Evolutionary conservation across 306 rosid genomes (phyloP).

Genomic region (Quercus aquifolioides): DNA sequence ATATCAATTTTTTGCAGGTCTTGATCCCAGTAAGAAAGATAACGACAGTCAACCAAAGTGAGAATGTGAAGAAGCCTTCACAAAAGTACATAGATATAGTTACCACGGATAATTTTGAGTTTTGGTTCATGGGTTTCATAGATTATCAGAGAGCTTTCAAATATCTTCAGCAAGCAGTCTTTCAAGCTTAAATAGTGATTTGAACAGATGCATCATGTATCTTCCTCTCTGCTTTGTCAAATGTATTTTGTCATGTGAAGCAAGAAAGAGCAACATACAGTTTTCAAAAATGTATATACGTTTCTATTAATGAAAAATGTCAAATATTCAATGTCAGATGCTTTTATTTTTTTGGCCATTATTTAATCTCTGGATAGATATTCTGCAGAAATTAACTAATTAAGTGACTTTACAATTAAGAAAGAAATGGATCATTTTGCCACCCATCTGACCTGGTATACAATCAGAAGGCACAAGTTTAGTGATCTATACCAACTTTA

Average conservation of each 20-base stretch:
- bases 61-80: conserved; percentile 41
- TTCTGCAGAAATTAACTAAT: too few relatives aligned
- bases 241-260: not conserved
- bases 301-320: not conserved
- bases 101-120: conserved; percentile 51
- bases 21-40: conserved; percentile 44
- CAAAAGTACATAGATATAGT: conserved; percentile 55
- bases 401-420: not conserved
- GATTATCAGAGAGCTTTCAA: conserved; percentile 42
- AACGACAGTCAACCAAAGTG: conserved; percentile 39
- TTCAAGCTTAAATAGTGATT: conserved; percentile 15
- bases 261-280: not conserved
- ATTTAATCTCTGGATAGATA: too few relatives aligned
- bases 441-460: not conserved
- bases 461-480: not conserved
- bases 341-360: not conserved
- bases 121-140: conserved; percentile 71
- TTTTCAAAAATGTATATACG: not conserved
- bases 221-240: not conserved
- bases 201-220: too few relatives aligned
- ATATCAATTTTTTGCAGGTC: conserved; percentile 31
- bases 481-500: too few relatives aligned
- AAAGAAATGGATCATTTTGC: not conserved
- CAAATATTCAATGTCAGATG: not conserved
- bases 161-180: conserved; percentile 32